These are phyloP conservation scores for Candida piceae DNA, from an alignment of 805 yeast genomes.

Conservation along the genomic window DNA sequence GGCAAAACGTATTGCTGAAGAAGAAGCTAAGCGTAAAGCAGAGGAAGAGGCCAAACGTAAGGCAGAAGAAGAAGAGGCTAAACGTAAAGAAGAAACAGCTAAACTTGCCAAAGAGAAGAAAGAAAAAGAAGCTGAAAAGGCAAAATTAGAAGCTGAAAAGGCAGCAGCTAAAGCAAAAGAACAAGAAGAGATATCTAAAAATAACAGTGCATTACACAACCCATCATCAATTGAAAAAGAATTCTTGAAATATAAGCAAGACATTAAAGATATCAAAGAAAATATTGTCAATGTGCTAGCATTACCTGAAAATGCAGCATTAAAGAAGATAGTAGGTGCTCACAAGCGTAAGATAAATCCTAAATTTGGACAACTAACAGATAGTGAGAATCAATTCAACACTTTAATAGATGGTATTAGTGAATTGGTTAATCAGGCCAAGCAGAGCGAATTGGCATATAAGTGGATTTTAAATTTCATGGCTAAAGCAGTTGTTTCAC, in stretches of 20 bases:
- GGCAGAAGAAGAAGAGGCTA: constrained; percentile 20
- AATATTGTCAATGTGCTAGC: constrained; percentile 54
- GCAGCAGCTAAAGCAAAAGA: constrained; percentile 11
- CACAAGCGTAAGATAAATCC: constrained; percentile 78
- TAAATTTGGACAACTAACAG: constrained; percentile 86
- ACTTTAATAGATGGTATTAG: constrained; percentile 47
- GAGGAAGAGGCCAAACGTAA: constrained; percentile 6
- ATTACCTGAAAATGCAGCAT: constrained; percentile 28
- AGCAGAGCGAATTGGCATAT: constrained; percentile 46
- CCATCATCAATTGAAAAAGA: constrained; percentile 32
- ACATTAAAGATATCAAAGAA: constrained; percentile 53
- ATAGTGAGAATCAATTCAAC: constrained; percentile 54
- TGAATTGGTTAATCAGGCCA: constrained; percentile 44
- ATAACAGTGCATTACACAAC: constrained; percentile 31
- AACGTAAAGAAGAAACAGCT: constrained; percentile 14
- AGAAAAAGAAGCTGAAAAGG: constrained; percentile 13
- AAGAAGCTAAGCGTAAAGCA: constrained; percentile 9
- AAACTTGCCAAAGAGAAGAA: constrained; percentile 6
- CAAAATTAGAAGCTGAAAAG: not conserved
- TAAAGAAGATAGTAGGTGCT: constrained; percentile 51
- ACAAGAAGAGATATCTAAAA: constrained; percentile 7
- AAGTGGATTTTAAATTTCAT: constrained; percentile 76
- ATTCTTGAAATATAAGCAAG: constrained; percentile 44
- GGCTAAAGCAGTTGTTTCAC: constrained; percentile 81
- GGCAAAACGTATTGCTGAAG: constrained; percentile 18